Conservation (phyloP, 306 rosid species). For the Lathyrus oleraceus region DNA sequence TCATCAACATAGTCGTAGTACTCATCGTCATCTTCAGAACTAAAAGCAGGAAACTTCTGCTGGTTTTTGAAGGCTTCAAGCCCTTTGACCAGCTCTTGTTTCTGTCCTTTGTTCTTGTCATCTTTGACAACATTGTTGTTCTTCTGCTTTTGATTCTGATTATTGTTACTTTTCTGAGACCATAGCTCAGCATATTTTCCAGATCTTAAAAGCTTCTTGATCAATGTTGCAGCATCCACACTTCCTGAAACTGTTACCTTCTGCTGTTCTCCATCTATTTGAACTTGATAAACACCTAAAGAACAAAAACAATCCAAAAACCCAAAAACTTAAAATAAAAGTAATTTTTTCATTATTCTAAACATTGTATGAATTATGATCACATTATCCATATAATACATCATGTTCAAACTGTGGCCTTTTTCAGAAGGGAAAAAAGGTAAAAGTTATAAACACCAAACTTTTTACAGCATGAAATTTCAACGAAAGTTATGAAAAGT, state of each 20-base stretch:
- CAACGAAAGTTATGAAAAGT: background rate
- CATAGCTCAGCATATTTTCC: slow-evolving; percentile 87
- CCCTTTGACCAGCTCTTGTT: slow-evolving; percentile 54
- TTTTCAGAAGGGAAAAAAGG: background rate
- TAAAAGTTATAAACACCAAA: background rate
- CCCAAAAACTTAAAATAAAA: no score
- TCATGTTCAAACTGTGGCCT: background rate
- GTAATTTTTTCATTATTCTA: background rate
- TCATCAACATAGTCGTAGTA: slow-evolving; percentile 48
- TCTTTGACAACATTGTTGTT: slow-evolving; percentile 59
- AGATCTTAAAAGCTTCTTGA: slow-evolving; percentile 70
- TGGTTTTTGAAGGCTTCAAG: slow-evolving; percentile 58
- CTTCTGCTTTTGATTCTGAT: slow-evolving; percentile 66
- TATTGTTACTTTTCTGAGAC: slow-evolving; percentile 57
- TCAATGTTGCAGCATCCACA: slow-evolving; percentile 73
- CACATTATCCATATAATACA: slow-evolving; percentile 9
- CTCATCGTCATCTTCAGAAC: slow-evolving; percentile 56
- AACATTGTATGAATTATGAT: background rate
- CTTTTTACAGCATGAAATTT: background rate
- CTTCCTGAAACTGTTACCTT: slow-evolving; percentile 79
- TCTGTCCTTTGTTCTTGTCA: slow-evolving; percentile 55
- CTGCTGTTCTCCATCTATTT: slow-evolving; percentile 76
- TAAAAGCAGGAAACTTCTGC: slow-evolving; percentile 53
- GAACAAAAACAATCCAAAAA: no score
- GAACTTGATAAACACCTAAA: slow-evolving; percentile 82